Percentiles rank a stretch among this genome's conserved stretches.
Conservation (phyloP, 495 filamentous ascomycete species). For the Pyrenopolyporus hunteri region DNA sequence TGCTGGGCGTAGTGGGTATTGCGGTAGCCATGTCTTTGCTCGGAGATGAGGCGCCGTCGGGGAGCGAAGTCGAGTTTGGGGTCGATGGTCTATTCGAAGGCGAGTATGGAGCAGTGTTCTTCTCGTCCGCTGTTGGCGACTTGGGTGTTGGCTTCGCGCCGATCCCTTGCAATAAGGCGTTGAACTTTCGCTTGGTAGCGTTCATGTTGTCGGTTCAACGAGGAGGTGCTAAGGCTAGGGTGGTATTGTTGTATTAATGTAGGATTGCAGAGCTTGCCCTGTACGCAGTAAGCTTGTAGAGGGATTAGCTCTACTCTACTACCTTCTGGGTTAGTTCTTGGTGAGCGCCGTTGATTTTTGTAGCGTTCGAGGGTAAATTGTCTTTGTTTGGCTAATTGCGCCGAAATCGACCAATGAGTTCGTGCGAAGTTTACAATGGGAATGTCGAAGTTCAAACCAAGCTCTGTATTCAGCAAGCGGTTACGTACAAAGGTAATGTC, state of each 20-base stretch:
- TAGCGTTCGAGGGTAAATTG: neutral
- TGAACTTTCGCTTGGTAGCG: constrained; percentile 63
- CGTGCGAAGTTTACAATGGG: constrained; percentile 4
- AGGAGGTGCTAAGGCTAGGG: constrained; percentile 1
- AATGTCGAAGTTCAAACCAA: neutral
- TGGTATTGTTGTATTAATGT: constrained; percentile 16
- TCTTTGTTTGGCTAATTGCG: constrained; percentile 8
- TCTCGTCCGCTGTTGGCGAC: constrained; percentile 20
- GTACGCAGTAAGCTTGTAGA: constrained; percentile 11
- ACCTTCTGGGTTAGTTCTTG: constrained; percentile 2
- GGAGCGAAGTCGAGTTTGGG: constrained; percentile 22
- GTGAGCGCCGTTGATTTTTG: neutral
- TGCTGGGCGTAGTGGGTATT: constrained; percentile 33
- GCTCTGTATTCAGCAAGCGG: no score
- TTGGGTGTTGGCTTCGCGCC: constrained; percentile 46
- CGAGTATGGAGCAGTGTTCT: constrained; percentile 25
- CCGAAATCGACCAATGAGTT: constrained; percentile 5
- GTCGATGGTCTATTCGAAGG: constrained; percentile 33
- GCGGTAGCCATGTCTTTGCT: constrained; percentile 32
- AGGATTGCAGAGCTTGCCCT: constrained; percentile 17
- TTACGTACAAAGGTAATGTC: neutral
- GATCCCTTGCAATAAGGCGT: constrained; percentile 59
- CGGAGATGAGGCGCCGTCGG: constrained; percentile 28
- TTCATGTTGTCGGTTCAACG: constrained; percentile 50
- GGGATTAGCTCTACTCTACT: constrained; percentile 10